phyloP scores from a whole-genome alignment of 2,329 filamentous ascomycete genomes.

The Hysterium pulicare region DNA sequence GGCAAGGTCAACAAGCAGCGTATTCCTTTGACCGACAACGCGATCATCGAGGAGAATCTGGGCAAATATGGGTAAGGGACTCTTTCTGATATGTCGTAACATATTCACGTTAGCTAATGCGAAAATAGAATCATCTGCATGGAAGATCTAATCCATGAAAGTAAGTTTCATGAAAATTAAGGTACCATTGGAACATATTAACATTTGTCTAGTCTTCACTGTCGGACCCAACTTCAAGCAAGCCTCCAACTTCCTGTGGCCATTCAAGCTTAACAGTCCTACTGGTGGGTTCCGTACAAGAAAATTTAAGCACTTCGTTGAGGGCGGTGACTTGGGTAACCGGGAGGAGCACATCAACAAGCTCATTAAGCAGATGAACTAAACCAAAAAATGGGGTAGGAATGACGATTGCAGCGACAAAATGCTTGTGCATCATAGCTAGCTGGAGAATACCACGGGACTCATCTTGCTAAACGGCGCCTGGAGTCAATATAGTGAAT shows the following conservation, averaged over 20 bases:
- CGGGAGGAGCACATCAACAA: slow-evolving; percentile 97
- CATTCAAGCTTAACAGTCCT: slow-evolving; percentile 99
- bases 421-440: slow-evolving; percentile 9
- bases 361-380: slow-evolving; percentile 99
- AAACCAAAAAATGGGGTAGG: slow-evolving; percentile 41
- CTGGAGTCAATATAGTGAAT: background rate
- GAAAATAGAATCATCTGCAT: slow-evolving; percentile 99
- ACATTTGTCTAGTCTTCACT: slow-evolving; percentile 58
- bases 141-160: slow-evolving; percentile 99
- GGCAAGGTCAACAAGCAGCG: slow-evolving; percentile 99
- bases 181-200: background rate
- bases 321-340: slow-evolving; percentile 98
- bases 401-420: slow-evolving; percentile 3
- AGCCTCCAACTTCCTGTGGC: slow-evolving; percentile 98
- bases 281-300: slow-evolving; percentile 91
- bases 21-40: slow-evolving; percentile 92
- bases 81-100: too few relatives aligned
- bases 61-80: slow-evolving; percentile 99
- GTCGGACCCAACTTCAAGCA: slow-evolving; percentile 99
- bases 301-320: slow-evolving; percentile 99
- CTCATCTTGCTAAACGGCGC: slow-evolving; percentile 2
- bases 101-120: slow-evolving; percentile 14
- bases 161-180: background rate
- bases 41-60: slow-evolving; percentile 93
- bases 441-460: slow-evolving; percentile 14